Base-by-base conservation (phyloP, 2,329 filamentous ascomycete species). In the Pseudovirgaria hyperparasitica region DNA sequence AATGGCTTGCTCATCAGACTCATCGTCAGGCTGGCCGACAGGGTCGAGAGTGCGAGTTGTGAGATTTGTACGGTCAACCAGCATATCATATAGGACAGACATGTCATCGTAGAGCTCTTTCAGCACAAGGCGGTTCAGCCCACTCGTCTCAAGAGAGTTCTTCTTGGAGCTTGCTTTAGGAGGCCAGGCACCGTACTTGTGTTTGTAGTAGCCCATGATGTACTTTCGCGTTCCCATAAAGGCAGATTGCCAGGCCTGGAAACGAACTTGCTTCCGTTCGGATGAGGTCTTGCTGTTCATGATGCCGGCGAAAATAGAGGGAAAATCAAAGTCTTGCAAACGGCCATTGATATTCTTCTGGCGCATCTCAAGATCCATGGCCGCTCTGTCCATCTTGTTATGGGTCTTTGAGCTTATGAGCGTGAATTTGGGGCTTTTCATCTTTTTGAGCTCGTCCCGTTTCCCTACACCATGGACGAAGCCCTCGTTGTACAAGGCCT, bases 381-480 rank as follows among this genome's bases (percentile, higher is more conserved):
- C 74, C 2, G 85, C 79, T 34, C 82, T 72, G 44, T 90, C 82
- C 6, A 96, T 62, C n/a, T 81, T 72, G 40, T 82, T 79, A 23
- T 73, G 70, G 0, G 86, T 92, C 35, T 70, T 67, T 0, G 62
- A 53, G 2, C 76, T 81, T 22, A 96, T 70, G 42, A 79, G 62
- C 15, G 66, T 60, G 50, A 74, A 86, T 25, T 90, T 70, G 0
- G 74, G 70, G 26, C 72, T 75, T 22, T 73, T 69, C 24, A 85
- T 56, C 29, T 74, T 66, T 32, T 85, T 72, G 17, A 84, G 66
- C 12, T 81, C 70, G 32, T 87, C 64, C 36, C 69, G 82, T 53
- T 90, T 92, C 26, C 87, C 90, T 7, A 82, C 84, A 1, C 77
- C 84, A 51, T 96, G 90, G 5, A 85, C 75, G 45, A 94, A 96